These are phyloP conservation scores for Mrakia blollopis DNA, from an alignment of 768 basidiomycete genomes.

Conservation along the genomic window DNA sequence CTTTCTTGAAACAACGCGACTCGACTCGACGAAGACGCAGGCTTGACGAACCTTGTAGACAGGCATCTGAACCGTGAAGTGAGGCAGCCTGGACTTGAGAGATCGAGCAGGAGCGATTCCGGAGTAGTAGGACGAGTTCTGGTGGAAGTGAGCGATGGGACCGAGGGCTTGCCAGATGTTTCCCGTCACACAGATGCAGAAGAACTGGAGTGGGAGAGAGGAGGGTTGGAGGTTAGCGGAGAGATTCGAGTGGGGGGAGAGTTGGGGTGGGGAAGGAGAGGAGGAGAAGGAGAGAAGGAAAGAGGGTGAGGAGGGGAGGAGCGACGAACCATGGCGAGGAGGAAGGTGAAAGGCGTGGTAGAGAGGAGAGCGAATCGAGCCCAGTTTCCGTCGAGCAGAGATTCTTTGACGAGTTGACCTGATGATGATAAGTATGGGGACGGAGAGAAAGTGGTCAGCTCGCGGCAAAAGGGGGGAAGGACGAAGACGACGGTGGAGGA, in stretches of 20 bases:
- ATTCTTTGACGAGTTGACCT: slow-evolving; percentile 63
- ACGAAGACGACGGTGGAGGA: slow-evolving; percentile 29
- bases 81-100: slow-evolving; percentile 26
- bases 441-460: slow-evolving; percentile 42
- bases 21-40: too few relatives aligned
- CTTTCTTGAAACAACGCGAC: not conserved
- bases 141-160: slow-evolving; percentile 42
- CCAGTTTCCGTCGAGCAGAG: slow-evolving; percentile 59
- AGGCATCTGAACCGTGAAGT: slow-evolving; percentile 35
- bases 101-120: slow-evolving; percentile 21
- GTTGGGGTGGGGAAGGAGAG: not conserved
- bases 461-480: slow-evolving; percentile 38
- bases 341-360: slow-evolving; percentile 67
- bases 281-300: not conserved
- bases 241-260: not conserved
- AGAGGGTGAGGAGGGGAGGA: not conserved
- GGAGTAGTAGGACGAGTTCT: slow-evolving; percentile 43
- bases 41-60: slow-evolving; percentile 35
- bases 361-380: slow-evolving; percentile 61
- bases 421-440: slow-evolving; percentile 49
- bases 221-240: not conserved
- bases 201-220: slow-evolving; percentile 36
- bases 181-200: slow-evolving; percentile 41
- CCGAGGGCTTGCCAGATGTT: slow-evolving; percentile 44
- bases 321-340: slow-evolving; percentile 52